phyloP scores from a whole-genome alignment of 306 rosid genomes.

The Cyamopsis tetragonoloba region DNA sequence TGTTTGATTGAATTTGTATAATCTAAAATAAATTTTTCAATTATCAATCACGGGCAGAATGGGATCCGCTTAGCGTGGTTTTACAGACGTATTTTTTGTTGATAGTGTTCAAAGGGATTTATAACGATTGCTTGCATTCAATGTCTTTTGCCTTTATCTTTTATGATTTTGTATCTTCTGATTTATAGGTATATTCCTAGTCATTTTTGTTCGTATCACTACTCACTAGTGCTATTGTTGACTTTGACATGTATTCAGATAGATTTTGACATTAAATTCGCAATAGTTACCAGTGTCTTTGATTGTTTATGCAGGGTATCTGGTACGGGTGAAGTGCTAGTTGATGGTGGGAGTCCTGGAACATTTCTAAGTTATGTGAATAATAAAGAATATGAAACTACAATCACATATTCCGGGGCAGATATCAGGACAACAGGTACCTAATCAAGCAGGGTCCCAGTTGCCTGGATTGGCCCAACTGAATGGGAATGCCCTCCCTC shows the following conservation, averaged over 20 bases:
- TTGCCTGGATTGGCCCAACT: conserved; percentile 51
- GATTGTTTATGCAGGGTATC: conserved; percentile 12
- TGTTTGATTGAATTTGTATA: conserved; percentile 23
- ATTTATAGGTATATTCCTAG: neutral
- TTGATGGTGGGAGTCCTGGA: conserved; percentile 25
- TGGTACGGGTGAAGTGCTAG: conserved; percentile 9
- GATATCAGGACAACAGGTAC: conserved; percentile 58
- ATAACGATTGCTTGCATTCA: conserved; percentile 6
- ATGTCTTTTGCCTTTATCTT: conserved; percentile 6
- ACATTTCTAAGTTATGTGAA: conserved; percentile 42
- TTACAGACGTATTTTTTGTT: neutral
- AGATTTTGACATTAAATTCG: conserved; percentile 2
- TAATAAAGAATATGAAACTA: conserved; percentile 47
- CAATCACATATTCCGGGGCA: conserved; percentile 66
- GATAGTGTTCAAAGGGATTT: neutral
- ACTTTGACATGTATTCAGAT: neutral
- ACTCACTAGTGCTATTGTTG: conserved; percentile 13
- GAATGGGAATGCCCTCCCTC: conserved; percentile 55
- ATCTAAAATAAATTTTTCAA: neutral
- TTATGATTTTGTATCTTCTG: neutral
- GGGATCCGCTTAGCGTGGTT: conserved; percentile 8
- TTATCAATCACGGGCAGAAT: neutral
- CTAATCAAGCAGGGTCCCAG: conserved; percentile 65
- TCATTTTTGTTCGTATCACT: neutral
- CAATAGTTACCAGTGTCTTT: neutral